Base-by-base conservation (phyloP, 495 filamentous ascomycete genomes). In the Neurospora terricola region DNA sequence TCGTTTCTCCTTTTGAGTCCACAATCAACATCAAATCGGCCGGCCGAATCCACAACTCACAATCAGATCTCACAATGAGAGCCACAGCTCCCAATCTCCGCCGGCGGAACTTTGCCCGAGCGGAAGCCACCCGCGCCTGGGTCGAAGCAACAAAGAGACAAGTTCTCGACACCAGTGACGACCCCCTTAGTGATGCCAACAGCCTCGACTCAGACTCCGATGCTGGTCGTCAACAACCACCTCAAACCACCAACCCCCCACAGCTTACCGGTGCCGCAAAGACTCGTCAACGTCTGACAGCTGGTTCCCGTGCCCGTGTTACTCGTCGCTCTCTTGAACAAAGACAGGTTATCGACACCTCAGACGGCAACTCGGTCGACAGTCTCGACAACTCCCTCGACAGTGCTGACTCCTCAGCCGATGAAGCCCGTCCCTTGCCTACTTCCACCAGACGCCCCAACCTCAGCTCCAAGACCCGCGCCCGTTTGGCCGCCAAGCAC, bases 71-170 rank as follows among this genome's bases (percentile, higher is more conserved):
- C 71, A 73, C 16, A 59, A 77, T 77, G 76, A 74, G 72, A 68
- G 71, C 59, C 12, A 75, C 76, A 27, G 72, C 62, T 42, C 76
- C 76, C 36, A 38, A 66, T n/a, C 14, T 54, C 12, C 76, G 76
- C 70, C 69, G 74, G 54, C 74, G 74, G 39, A 77, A 74, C 72
- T 66, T 73, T 73, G 76, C 74, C 16, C 75, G 74, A 74, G 74
- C 23, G 45, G 70, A 9, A 70, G 70, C 7, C 43, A 70, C 8
- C 75, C 68, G 38, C 70, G 71, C 40, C 39, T 73, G 48, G 69
- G 71, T 45, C 73, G 43, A 48, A 62, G 75, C 14, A 69, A 77
- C 23, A 27, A 75, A 16, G 39, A 73, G 36, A 69, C 71, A 23
- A 37, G 66, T 2, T 38, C 70, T 62, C 6, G 12, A 62, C 23